Percentiles rank a stretch among this genome's conserved stretches.
These are phyloP conservation scores for Chytriomyces hyalinus DNA, from an alignment of 192 early-diverging fungal genomes.

Conservation along the genomic window DNA sequence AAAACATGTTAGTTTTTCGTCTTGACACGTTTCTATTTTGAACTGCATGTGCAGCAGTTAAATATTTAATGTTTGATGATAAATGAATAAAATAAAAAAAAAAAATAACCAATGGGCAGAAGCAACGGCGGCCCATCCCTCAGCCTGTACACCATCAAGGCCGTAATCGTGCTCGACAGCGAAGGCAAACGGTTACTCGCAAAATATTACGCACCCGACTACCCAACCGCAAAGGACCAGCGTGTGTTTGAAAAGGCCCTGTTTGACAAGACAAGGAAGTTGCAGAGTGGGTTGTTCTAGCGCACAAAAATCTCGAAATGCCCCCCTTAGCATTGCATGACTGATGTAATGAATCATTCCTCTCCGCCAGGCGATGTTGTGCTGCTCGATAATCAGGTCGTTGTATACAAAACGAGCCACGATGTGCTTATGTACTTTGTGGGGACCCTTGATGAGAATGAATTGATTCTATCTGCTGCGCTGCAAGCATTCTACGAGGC, in stretches of 20 bases:
- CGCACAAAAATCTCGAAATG: neutral
- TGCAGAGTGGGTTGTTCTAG: slow-evolving; percentile 57
- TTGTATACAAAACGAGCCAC: slow-evolving; percentile 82
- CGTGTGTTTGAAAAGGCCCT: slow-evolving; percentile 89
- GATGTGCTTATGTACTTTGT: slow-evolving; percentile 93
- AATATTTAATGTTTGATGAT: too few relatives aligned
- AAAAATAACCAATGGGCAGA: slow-evolving; percentile 13
- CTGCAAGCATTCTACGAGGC: slow-evolving; percentile 86
- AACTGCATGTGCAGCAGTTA: neutral
- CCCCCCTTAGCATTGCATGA: neutral
- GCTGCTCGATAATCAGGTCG: slow-evolving; percentile 91
- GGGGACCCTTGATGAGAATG: slow-evolving; percentile 91
- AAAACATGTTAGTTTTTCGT: neutral
- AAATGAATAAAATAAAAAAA: slow-evolving; percentile 5
- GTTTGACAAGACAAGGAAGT: slow-evolving; percentile 89
- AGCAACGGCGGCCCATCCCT: slow-evolving; percentile 59
- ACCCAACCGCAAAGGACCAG: slow-evolving; percentile 79
- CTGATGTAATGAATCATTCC: neutral
- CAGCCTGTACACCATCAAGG: slow-evolving; percentile 84
- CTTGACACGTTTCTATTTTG: neutral
- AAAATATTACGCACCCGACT: slow-evolving; percentile 84
- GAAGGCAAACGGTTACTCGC: slow-evolving; percentile 90
- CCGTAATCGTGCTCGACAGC: slow-evolving; percentile 87
- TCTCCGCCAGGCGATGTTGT: slow-evolving; percentile 77
- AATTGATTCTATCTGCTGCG: slow-evolving; percentile 80